These are phyloP conservation scores for Erythrophleum ivorense DNA, from an alignment of 331 rosid genomes.

Conservation along the genomic window DNA sequence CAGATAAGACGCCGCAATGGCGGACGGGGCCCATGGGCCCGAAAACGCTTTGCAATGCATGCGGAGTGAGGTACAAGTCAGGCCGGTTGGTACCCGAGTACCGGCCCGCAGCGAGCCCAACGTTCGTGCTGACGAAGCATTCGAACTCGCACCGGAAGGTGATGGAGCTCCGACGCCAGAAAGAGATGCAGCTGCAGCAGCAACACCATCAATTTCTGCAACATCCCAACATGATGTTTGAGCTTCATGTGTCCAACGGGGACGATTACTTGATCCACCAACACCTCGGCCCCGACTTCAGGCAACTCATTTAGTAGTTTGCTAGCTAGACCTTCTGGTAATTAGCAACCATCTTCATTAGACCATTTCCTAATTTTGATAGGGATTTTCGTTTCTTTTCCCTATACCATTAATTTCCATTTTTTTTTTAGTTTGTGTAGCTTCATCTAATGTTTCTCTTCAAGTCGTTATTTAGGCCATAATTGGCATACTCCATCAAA, in stretches of 20 bases:
- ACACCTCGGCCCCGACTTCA: conserved; percentile 65
- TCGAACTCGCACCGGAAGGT: conserved; percentile 95
- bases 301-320: conserved; percentile 59
- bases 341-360: conserved; percentile 32
- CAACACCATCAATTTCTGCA: conserved; percentile 56
- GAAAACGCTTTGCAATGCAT: conserved; percentile 77
- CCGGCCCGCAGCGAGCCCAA: conserved; percentile 92
- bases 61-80: conserved; percentile 89
- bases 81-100: conserved; percentile 86
- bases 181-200: conserved; percentile 59
- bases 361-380: conserved; percentile 17
- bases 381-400: conserved; percentile 21
- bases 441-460: neutral
- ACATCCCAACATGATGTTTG: conserved; percentile 54
- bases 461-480: conserved; percentile 14
- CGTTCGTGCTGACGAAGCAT: conserved; percentile 78
- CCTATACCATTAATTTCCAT: neutral
- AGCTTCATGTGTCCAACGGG: conserved; percentile 58
- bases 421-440: conserved; percentile 36
- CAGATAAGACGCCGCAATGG: conserved; percentile 94
- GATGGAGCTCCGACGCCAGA: conserved; percentile 85
- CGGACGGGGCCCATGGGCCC: conserved; percentile 90
- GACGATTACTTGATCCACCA: conserved; percentile 83
- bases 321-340: conserved; percentile 31
- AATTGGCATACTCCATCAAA: conserved; percentile 36